Percentiles rank a stretch among this genome's conserved stretches.
Evolutionary conservation across 768 basidiomycete species (phyloP).

Genomic region (Naganishia randhawae): DNA sequence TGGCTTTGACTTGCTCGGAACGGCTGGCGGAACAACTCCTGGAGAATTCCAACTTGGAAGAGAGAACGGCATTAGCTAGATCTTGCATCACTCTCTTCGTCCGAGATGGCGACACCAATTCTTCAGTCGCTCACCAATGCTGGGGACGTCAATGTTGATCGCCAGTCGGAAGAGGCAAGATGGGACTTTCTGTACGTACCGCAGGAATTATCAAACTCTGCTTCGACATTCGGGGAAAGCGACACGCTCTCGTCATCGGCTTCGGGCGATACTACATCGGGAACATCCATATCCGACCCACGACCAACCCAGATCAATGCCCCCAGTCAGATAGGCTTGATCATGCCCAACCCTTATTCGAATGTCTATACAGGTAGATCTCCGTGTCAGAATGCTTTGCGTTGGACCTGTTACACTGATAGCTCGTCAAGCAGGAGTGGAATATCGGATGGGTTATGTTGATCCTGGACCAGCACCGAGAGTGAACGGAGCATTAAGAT

Average conservation of each 20-base stretch:
- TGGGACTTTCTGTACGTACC: background rate
- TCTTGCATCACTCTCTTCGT: too few relatives aligned
- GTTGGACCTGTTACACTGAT: background rate
- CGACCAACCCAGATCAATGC: constrained; percentile 14
- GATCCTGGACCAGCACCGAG: constrained; percentile 42
- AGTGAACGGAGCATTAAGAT: constrained; percentile 40
- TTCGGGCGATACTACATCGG: background rate
- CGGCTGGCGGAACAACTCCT: too few relatives aligned
- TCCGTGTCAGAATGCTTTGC: background rate
- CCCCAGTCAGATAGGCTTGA: constrained; percentile 40
- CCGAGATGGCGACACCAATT: too few relatives aligned
- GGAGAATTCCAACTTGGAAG: too few relatives aligned
- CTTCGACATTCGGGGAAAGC: background rate
- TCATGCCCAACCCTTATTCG: constrained; percentile 47
- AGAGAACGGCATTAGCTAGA: too few relatives aligned
- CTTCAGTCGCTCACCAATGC: too few relatives aligned
- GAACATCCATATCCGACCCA: background rate
- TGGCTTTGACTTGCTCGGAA: too few relatives aligned
- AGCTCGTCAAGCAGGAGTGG: constrained; percentile 32
- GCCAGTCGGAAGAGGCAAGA: too few relatives aligned
- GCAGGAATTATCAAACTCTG: background rate
- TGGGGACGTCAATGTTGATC: too few relatives aligned
- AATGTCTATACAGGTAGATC: constrained; percentile 41
- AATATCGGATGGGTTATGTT: constrained; percentile 48
- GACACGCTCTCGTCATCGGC: background rate